Evolutionary conservation across 768 basidiomycete species (phyloP), one percentile per base, ranked within the genome.

Genomic region (Baorangia bicolor): DNA sequence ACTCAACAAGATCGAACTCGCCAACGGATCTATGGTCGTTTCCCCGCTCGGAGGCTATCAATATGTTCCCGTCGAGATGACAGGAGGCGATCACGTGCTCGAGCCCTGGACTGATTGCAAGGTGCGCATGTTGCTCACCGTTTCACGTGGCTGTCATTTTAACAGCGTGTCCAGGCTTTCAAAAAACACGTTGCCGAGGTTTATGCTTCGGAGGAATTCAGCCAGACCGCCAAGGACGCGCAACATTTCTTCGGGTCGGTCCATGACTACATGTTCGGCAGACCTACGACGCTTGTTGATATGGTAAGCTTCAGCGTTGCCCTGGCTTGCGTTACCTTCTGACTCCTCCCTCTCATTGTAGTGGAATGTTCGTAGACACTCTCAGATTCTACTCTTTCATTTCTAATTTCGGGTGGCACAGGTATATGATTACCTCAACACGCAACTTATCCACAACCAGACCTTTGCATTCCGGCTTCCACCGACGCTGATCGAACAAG

Each of bases 41-140:
- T 81, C 88, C 8, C 90, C 92, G n/a, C 80, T 94, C 27, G 84
- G 85, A 9, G 89, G 90, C 1, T 94, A 93, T 73, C 90, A 92
- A 73, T 94, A 94, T 61, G 82, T 94, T 51, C 89, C 91, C 30
- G 87, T 94, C 47, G 89, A 91, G 69, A 68, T 71, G 68, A 40
- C 55, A 45, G 58, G 60, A 53, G 87, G 88, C 57, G 88, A 91
- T 69, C 83, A 85, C 63, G 88, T 88, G 52, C 74, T 93, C 60
- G 89, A 93, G 74, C 85, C 86, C 50, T 93, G 88, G 89, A 81
- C 80, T 8, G 74, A 79, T 56, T 86, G 84, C 68, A 79, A 81
- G 23, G 81, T 83, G 58, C 49, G 75, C 59, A 37, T 34, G 43
- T 14, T 23, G 46, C 41, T 62, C 57, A 7, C 37, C 20, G 12